Percentiles rank a stretch among this genome's conserved stretches.
Evolutionary conservation across 495 filamentous ascomycete species (phyloP).

Genomic region (Apiosordaria backusii): DNA sequence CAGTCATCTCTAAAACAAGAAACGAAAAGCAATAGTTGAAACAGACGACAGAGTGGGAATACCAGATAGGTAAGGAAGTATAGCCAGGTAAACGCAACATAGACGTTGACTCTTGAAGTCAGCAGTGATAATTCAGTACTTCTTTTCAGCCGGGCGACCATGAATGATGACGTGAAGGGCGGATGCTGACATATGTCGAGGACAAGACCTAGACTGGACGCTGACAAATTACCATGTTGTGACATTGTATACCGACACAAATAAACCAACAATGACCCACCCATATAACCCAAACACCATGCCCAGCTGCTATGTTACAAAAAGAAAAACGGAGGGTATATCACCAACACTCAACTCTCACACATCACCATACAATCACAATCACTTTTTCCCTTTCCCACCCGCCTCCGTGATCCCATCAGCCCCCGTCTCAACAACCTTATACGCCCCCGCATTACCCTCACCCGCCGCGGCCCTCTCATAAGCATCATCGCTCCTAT

Average conservation of each 20-base stretch:
- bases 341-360: background rate
- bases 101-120: too few species aligned
- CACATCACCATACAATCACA: background rate
- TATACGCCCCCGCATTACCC: slow-evolving; percentile 59
- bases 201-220: background rate
- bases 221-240: background rate
- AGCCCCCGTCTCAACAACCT: slow-evolving; percentile 61
- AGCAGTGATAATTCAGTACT: too few species aligned
- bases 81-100: too few species aligned
- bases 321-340: background rate
- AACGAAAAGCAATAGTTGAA: too few species aligned
- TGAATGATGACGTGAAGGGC: too few species aligned
- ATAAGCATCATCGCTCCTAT: slow-evolving; percentile 79
- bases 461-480: slow-evolving; percentile 69
- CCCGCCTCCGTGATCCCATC: slow-evolving; percentile 42
- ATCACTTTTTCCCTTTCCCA: background rate
- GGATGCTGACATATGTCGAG: background rate
- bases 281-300: background rate
- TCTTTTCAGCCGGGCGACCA: too few species aligned
- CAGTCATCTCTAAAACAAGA: too few species aligned
- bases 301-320: background rate
- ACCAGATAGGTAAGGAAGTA: too few species aligned
- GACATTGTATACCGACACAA: background rate
- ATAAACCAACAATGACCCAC: background rate
- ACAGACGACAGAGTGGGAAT: too few species aligned